Evolutionary conservation across 495 filamentous ascomycete genomes (phyloP), one percentile per base, ranked within the genome.

Genomic region (Parachaetomium inaequale): DNA sequence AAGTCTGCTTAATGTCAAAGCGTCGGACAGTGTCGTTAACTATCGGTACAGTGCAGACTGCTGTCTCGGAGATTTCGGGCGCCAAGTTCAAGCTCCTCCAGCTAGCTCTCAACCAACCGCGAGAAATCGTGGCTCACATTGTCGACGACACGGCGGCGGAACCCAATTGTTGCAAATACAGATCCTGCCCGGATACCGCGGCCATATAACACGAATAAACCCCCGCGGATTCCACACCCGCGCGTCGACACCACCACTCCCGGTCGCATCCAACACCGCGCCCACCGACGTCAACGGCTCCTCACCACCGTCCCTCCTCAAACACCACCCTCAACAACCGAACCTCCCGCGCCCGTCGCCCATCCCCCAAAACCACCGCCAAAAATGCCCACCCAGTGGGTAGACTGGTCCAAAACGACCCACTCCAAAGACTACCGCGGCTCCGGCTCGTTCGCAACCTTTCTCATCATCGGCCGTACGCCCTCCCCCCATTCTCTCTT

Each of bases 381-480:
- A 55, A 63, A 55, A 19, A 74, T 74, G 72, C 32, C 62, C 47
- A 61, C 28, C 56, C 47, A 74, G 61, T 81, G 75, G 74, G 76
- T 81, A 58, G 78, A 81, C 67, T 80, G 76, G 78, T 71, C 69
- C 51, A 81, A 81, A 70, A 80, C 72, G 53, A 76, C 76, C 38
- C 69, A 71, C 67, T 81, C 78, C 32, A 74, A 74, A 64, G 67
- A 79, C 74, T 81, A 81, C 63, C 74, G 75, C 31, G 81, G 78
- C 38, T 76, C 80, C 10, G 63, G 71, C 55, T 82, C 80, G 19
- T 98, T 98, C 68, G 92, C 91, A 74, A 98, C 93, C 50, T 96
- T 96, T 75, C 85, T 98, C 64, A 96, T 98, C 73, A 87, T 98
- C 65, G 93, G 92, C 70, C 93, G 93, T 96, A 80, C 68, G 88